Base-by-base conservation (phyloP, 805 yeast genomes). In the Candida nitratophila region DNA sequence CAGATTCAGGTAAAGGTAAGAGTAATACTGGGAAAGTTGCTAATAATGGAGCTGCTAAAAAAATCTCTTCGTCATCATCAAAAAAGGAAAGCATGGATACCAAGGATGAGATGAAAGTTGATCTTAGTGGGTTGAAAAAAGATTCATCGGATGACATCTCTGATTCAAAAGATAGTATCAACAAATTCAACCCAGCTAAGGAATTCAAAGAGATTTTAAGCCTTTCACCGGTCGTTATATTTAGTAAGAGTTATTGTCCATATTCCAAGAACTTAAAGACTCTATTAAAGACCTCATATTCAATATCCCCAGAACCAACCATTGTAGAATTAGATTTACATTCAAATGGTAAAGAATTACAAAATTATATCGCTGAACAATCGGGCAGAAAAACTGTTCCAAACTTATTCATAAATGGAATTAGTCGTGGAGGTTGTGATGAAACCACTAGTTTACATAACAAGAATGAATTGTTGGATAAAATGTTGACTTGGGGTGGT, bases 301-400 rank as follows among this genome's bases (percentile, higher is more conserved):
- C 73, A 41, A 77, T 91, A 48, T 71, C 74, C 3, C 99, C 98
- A 5, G 65, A 70, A 29, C 90, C 88, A 3, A 56, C 70, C 6
- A 73, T 86, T 43, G 86, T 91, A 16, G 98, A 91, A 59, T 70
- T 91, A 42, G 97, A 91, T 64, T 72, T 71, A 55, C 95, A 88
- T 60, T 70, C 74, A 41, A 74, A 87, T 59, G 97, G 97, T 1
- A 61, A 66, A 3, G 83, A 76, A 48, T 71, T 93, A 47, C 97
- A 90, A 64, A 76, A 69, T 16, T 83, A 83, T 61, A 71, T 93
- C 42, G 83, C 73, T 16, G 68, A 72, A 41, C 62, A 73, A 45
- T 79, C 96, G 4, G 95, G 93, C 7, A 79, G 96, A 53, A 66
- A 66, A 26, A 91, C 98, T 0, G 99, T 93, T 14, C 99, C 99